Conservation (phyloP, 768 basidiomycete species). For the Hortiboletus campestris region DNA sequence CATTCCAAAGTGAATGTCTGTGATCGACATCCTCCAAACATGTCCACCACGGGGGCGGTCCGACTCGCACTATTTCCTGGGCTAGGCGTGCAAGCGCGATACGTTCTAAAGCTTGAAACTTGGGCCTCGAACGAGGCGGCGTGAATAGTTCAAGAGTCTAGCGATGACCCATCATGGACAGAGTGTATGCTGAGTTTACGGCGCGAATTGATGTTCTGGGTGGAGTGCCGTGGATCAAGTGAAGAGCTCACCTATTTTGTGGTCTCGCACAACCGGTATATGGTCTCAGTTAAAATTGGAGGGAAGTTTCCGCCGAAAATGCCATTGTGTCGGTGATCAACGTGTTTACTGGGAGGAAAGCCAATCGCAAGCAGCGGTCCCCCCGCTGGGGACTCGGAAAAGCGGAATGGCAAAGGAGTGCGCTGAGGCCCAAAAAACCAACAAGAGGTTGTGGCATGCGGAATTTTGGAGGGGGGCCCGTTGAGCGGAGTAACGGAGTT, state of each 20-base stretch:
- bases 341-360: neutral
- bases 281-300: neutral
- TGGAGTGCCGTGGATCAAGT: neutral
- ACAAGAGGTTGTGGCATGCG: conserved; percentile 9
- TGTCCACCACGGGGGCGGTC: neutral
- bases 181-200: neutral
- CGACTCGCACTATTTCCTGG: neutral
- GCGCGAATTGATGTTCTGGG: conserved; percentile 1
- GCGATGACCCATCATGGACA: neutral
- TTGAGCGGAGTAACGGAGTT: conserved; percentile 17
- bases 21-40: neutral
- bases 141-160: no score
- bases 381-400: no score
- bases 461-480: conserved; percentile 4
- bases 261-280: neutral
- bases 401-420: no score
- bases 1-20: conserved; percentile 6
- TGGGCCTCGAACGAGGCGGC: neutral
- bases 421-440: no score
- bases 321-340: neutral
- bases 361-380: neutral
- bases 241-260: neutral
- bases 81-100: neutral
- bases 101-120: neutral
- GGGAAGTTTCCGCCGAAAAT: neutral